Conservation (phyloP, 1,284 basidiomycete genomes). For the Heliocybe sulcata region DNA sequence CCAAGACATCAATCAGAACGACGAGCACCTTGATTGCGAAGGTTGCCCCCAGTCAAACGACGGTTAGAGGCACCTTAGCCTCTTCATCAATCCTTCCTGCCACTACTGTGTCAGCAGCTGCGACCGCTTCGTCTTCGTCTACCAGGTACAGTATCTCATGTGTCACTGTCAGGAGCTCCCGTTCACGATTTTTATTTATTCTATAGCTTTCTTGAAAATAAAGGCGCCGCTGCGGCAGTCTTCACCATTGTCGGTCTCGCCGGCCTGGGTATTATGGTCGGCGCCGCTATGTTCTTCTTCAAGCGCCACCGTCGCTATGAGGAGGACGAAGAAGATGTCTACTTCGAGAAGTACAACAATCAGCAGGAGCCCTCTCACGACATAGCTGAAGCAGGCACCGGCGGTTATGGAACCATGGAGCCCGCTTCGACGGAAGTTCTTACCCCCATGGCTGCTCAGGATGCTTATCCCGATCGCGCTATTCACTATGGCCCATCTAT, state of each 20-base stretch:
- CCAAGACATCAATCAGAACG: background rate
- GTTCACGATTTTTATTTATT: background rate
- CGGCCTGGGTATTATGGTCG: slow-evolving; percentile 12
- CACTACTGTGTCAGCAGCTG: background rate
- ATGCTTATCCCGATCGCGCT: slow-evolving; percentile 25
- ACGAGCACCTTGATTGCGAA: slow-evolving; percentile 1
- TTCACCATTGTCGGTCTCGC: slow-evolving; percentile 22
- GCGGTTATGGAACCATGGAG: slow-evolving; percentile 3
- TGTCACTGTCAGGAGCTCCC: background rate
- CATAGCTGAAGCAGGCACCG: slow-evolving; percentile 8
- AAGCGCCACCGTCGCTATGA: slow-evolving; percentile 17
- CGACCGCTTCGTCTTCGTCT: background rate
- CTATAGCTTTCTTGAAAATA: slow-evolving; percentile 25
- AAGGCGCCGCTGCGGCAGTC: slow-evolving; percentile 21
- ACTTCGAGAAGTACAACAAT: slow-evolving; percentile 23
- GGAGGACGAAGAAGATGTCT: slow-evolving; percentile 21
- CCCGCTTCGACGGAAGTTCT: slow-evolving; percentile 15
- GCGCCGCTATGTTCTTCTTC: slow-evolving; percentile 10
- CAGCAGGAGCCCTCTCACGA: slow-evolving; percentile 11
- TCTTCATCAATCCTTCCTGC: background rate
- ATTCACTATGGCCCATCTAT: slow-evolving; percentile 21
- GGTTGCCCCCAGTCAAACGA: background rate
- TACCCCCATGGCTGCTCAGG: slow-evolving; percentile 14
- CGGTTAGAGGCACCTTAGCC: background rate
- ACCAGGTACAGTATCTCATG: slow-evolving; percentile 1